Base-by-base conservation (phyloP, 2,329 filamentous ascomycete genomes). In the Saccharata proteae region DNA sequence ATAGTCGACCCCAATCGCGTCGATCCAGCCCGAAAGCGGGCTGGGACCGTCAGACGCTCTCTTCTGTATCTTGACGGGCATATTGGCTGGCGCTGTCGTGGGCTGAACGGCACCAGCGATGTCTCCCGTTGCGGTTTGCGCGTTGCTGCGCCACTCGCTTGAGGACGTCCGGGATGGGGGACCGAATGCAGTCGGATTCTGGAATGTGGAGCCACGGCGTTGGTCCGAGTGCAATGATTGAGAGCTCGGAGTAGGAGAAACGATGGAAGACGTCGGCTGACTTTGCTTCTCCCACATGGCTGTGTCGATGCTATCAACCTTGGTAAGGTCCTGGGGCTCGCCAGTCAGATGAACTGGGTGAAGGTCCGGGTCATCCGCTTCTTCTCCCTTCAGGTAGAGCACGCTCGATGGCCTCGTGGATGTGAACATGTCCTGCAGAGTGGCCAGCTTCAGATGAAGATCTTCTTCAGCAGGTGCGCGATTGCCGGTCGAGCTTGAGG, bases 1-100 rank as follows among this genome's bases (percentile, higher is more conserved):
- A 11, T 77, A 64, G 51, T 96, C 90, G n/a, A 96, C 83, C 18
- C 84, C 90, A 6, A 93, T 59, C 1, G 85, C 84, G 51, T 94
- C 85, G 40, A 96, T 90, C 77, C 80, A 93, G 5, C 81, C 80
- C 38, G 74, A 79, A 16, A 85, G 61, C 15, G 69, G 73, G 7
- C 77, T 77, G 20, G 71, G 61, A 14, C 74, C 70, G 32, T 77
- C 73, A 1, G 64, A 66, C 42, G 67, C 65, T 25, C 48, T 55
- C 43, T 64, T 64, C 26, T 61, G 57, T n/a, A 73, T 52, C 40
- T 67, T 80, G 52, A 54, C 75, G 49, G 44, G 55, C 21, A 65
- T 68, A 55, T 56, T 66, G 40, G 64, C 60, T 13, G 64, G 62
- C 16, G 43, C 44, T n/a, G n/a, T n/a, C 19, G 46, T 46, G 54